These are phyloP conservation scores for Zizania palustris DNA, from an alignment of 202 grass and related monocot species.

Conservation along the genomic window DNA sequence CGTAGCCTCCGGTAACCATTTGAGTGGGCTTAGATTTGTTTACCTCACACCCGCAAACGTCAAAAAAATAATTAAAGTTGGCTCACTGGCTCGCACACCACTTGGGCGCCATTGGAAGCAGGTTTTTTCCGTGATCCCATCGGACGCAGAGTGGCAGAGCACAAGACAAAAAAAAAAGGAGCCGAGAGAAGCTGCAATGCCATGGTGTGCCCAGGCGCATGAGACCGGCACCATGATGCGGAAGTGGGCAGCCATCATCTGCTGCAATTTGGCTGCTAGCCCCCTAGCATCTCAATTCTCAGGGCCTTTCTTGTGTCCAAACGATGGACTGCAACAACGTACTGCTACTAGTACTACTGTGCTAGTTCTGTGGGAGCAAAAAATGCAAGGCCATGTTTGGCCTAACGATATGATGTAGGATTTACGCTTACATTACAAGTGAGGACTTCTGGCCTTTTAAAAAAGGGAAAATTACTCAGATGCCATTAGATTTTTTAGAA, in stretches of 20 bases:
- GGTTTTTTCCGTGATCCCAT: too few relatives aligned
- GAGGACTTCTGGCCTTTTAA: too few relatives aligned
- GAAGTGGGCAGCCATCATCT: neutral
- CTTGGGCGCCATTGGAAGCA: neutral
- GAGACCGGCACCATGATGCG: too few relatives aligned
- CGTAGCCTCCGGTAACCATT: too few relatives aligned
- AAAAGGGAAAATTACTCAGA: too few relatives aligned
- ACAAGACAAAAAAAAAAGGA: neutral
- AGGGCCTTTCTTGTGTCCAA: neutral
- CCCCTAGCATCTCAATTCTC: neutral
- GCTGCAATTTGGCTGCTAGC: constrained; percentile 9
- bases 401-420: neutral
- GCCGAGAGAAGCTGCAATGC: neutral
- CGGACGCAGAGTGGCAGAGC: neutral
- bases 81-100: neutral
- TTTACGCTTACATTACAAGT: too few relatives aligned
- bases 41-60: too few relatives aligned
- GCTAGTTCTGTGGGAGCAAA: neutral
- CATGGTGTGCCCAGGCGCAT: too few relatives aligned
- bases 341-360: neutral
- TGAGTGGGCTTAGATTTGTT: too few relatives aligned
- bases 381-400: constrained; percentile 12
- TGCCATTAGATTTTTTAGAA: too few relatives aligned
- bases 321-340: neutral
- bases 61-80: too few relatives aligned